phyloP scores from a whole-genome alignment of 208 protist genomes.

The Plasmodiophora brassicae region DNA sequence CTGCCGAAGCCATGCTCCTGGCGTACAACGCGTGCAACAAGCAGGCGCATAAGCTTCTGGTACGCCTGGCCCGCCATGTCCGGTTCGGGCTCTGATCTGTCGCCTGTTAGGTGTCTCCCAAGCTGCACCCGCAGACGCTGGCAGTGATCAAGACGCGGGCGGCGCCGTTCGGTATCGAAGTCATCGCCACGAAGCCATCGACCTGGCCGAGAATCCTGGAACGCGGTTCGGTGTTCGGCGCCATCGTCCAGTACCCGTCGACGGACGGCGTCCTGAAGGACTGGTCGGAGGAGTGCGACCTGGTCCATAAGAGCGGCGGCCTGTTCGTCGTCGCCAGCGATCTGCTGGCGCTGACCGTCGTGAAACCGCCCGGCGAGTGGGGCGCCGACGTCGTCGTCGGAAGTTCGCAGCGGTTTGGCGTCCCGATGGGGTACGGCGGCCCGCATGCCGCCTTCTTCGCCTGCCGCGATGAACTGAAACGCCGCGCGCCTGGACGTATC shows the following conservation, averaged over 20 bases:
- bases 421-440: constrained; percentile 82
- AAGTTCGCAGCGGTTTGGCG: constrained; percentile 82
- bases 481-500: constrained; percentile 86
- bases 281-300: not conserved
- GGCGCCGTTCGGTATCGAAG: constrained; percentile 69
- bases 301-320: not conserved
- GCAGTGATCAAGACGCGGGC: constrained; percentile 66
- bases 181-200: constrained; percentile 71
- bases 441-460: constrained; percentile 95
- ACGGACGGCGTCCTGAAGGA: constrained; percentile 63
- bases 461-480: constrained; percentile 68
- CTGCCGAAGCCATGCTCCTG: constrained; percentile 68
- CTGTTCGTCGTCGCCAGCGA: constrained; percentile 71
- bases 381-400: constrained; percentile 87
- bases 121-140: constrained; percentile 73
- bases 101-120: not conserved
- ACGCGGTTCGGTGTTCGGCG: constrained; percentile 63
- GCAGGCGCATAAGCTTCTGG: constrained; percentile 62
- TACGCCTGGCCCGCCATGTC: constrained; percentile 47
- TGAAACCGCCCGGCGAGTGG: constrained; percentile 79
- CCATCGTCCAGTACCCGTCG: constrained; percentile 86
- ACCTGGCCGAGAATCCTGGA: not conserved
- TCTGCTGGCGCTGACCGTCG: constrained; percentile 79
- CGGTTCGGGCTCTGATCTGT: not conserved
- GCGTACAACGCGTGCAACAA: constrained; percentile 55